Evolutionary conservation across 176 grass and related monocot species (phyloP).

Genomic region (Pontederia crassipes): DNA sequence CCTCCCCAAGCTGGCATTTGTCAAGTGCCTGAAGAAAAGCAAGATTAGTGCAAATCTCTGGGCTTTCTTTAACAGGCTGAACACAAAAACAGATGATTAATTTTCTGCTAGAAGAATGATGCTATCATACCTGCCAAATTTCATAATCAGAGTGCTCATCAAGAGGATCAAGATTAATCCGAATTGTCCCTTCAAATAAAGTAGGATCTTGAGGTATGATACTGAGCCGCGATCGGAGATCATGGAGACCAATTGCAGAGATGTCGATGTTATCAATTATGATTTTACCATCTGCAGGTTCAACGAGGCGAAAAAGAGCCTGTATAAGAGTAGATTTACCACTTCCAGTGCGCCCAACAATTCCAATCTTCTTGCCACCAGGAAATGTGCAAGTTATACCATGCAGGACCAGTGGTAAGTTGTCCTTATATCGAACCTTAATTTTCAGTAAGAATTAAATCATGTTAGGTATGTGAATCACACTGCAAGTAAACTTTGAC

Average conservation of each 20-base stretch:
- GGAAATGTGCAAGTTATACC: conserved; percentile 77
- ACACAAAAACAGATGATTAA: not conserved
- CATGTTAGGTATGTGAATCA: not conserved
- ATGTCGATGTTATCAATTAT: conserved; percentile 68
- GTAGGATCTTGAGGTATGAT: conserved; percentile 98
- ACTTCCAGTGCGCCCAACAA: conserved; percentile 95
- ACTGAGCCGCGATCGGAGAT: conserved; percentile 77
- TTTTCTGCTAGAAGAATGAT: not conserved
- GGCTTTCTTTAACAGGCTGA: not conserved
- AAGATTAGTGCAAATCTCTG: not conserved
- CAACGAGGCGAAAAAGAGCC: conserved; percentile 89
- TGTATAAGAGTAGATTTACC: conserved; percentile 99
- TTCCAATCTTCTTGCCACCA: conserved; percentile 82
- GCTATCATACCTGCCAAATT: conserved; percentile 65
- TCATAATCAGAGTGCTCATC: conserved; percentile 65
- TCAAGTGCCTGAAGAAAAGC: conserved; percentile 57
- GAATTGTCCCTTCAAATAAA: conserved; percentile 89
- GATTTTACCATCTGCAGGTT: conserved; percentile 65
- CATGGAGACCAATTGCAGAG: conserved; percentile 74
- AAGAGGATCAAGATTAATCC: conserved; percentile 93
- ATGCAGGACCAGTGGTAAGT: conserved; percentile 70
- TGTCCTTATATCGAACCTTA: conserved; percentile 87
- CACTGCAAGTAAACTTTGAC: conserved; percentile 5
- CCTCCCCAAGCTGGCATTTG: conserved; percentile 91
- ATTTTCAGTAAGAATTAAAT: not conserved